Percentiles rank a stretch among this genome's conserved stretches.
Conservation (phyloP, 106 monocot genomes). For the Allium fistulosum region DNA sequence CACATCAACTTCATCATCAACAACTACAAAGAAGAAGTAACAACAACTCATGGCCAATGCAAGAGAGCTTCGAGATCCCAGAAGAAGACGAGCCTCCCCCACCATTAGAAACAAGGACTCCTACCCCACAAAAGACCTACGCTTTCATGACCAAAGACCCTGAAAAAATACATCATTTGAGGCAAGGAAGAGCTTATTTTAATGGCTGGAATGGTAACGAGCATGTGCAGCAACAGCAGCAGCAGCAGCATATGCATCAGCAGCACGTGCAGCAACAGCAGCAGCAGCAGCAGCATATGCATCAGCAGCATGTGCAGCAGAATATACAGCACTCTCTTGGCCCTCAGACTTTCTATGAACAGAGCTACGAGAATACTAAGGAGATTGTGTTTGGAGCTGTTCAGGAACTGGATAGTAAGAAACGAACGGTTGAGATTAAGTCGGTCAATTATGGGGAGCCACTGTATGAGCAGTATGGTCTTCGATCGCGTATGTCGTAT, state of each 20-base stretch:
- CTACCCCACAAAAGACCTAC: conserved; percentile 78
- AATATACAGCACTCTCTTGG: conserved; percentile 73
- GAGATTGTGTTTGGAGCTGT: conserved; percentile 98
- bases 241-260: conserved; percentile 21
- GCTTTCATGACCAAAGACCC: conserved; percentile 89
- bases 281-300: conserved; percentile 22
- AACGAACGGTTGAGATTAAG: conserved; percentile 60
- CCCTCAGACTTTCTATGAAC: conserved; percentile 81
- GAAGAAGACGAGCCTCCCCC: conserved; percentile 79
- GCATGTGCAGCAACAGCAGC: conserved; percentile 17
- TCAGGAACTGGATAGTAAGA: conserved; percentile 53
- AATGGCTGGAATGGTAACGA: conserved; percentile 45
- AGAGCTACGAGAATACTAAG: conserved; percentile 73
- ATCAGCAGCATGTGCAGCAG: conserved; percentile 33
- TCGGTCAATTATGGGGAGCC: conserved; percentile 68
- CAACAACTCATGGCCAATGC: conserved; percentile 45
- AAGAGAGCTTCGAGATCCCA: conserved; percentile 77
- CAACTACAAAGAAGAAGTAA: conserved; percentile 19
- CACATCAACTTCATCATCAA: not conserved
- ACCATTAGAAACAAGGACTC: conserved; percentile 45
- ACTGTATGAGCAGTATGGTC: conserved; percentile 49
- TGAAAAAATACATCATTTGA: conserved; percentile 73
- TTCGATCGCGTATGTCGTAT: conserved; percentile 49
- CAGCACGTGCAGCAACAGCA: conserved; percentile 35
- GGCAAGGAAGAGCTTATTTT: conserved; percentile 49